Base-by-base conservation (phyloP, 768 basidiomycete species). In the Coprinopsis strossmayeri region DNA sequence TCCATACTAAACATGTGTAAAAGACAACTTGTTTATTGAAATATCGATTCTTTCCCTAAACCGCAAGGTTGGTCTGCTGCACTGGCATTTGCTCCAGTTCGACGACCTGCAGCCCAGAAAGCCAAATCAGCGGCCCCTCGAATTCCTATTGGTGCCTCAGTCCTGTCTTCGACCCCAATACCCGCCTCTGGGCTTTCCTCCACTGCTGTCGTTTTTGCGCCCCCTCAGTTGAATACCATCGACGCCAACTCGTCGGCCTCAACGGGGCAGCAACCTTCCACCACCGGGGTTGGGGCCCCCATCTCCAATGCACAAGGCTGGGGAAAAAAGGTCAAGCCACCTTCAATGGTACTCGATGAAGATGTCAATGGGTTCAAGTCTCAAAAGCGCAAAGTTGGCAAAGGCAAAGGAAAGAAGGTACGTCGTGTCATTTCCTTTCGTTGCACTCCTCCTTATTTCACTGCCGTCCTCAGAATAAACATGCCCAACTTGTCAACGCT, bases 241-340 rank as follows among this genome's bases (percentile, higher is more conserved):
- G 40, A 45, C 5, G 26, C 43, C 25, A 32, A 81, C 30, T 54
- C 64, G 13, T 49, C 64, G 18, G 51, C 58, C 32, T 58, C 62
- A 42, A 58, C 48, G 25, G 27, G 30, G 10, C 11, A 11, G 9
- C 5, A 7, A 38, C 9, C 49, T 10, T 27, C 55, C 24, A 32
- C 43, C 9, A 43, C 41, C 27, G 45, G 40, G 3, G 17, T 34
- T 39, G 39, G 45, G 20, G 54, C 46, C 23, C 32, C 27, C 13
- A 21, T 66, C 2, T 44, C 68, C n/a, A 66, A 72, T 55, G 66
- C 73, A 15, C 78, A 81, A 54, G 82, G 82, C 55, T 91, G 90
- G 90, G 86, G 86, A 35, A 87, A 84, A 67, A 91, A 91, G 61
- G 82, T 91, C 60, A 91, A 91, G 57, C 90, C 91, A 13, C 91